These are phyloP conservation scores for Neurospora sp. DNA, from an alignment of 495 filamentous ascomycete species.

Conservation along the genomic window DNA sequence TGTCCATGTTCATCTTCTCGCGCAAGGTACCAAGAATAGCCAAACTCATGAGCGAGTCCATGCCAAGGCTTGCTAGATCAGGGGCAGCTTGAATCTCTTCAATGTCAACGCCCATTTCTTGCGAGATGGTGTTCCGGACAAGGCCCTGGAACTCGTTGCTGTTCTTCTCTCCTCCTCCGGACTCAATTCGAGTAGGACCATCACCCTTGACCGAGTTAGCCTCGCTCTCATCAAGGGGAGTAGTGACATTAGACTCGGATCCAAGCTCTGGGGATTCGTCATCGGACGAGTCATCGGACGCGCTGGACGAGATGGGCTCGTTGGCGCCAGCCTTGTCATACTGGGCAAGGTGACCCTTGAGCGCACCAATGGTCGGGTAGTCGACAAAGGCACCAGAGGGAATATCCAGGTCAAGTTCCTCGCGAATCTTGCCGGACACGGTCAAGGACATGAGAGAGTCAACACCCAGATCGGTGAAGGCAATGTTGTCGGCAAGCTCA, in stretches of 20 bases:
- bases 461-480: slow-evolving; percentile 48
- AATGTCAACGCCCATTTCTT: slow-evolving; percentile 57
- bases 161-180: slow-evolving; percentile 12
- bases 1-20: slow-evolving; percentile 44
- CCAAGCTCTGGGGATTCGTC: slow-evolving; percentile 32
- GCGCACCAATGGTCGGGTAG: slow-evolving; percentile 44
- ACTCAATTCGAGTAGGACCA: not conserved
- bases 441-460: slow-evolving; percentile 51
- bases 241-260: slow-evolving; percentile 38
- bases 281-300: slow-evolving; percentile 27
- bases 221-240: slow-evolving; percentile 36
- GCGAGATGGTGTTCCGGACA: slow-evolving; percentile 50
- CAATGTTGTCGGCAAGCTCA: slow-evolving; percentile 47
- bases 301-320: slow-evolving; percentile 13
- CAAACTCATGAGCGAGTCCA: slow-evolving; percentile 52
- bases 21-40: slow-evolving; percentile 45
- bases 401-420: slow-evolving; percentile 49
- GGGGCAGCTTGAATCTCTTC: slow-evolving; percentile 48
- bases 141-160: slow-evolving; percentile 37
- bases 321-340: slow-evolving; percentile 32
- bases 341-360: slow-evolving; percentile 47
- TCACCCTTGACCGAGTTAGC: slow-evolving; percentile 32
- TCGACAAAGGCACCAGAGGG: slow-evolving; percentile 44
- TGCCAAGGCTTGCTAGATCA: slow-evolving; percentile 44
- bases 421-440: slow-evolving; percentile 42